phyloP scores from a whole-genome alignment of 2,329 filamentous ascomycete species.

The Harringtonia lauricola region DNA sequence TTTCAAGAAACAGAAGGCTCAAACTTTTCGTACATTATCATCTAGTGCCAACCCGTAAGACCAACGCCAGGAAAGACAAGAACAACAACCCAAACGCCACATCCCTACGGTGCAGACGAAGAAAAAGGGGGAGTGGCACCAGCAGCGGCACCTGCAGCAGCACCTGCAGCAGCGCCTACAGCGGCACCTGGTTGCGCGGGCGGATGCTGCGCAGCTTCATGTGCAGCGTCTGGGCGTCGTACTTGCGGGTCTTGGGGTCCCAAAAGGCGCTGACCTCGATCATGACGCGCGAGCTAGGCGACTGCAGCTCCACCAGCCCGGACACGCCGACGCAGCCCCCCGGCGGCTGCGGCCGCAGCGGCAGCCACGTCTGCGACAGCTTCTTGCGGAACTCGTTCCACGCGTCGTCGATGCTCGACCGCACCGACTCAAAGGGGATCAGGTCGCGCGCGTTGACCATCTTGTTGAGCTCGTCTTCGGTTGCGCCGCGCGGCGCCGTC shows the following conservation, averaged over 20 bases:
- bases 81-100: no score
- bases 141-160: no score
- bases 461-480: background rate
- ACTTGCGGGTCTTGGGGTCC: slow-evolving; percentile 41
- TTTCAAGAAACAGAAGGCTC: no score
- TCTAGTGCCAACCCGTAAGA: no score
- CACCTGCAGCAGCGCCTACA: no score
- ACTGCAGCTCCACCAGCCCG: slow-evolving; percentile 42
- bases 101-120: no score
- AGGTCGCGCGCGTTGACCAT: slow-evolving; percentile 9
- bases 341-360: slow-evolving; percentile 29
- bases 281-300: slow-evolving; percentile 32
- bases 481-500: background rate
- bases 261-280: slow-evolving; percentile 43
- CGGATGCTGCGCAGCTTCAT: slow-evolving; percentile 33
- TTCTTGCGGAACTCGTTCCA: slow-evolving; percentile 23
- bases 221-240: slow-evolving; percentile 23
- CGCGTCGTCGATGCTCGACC: slow-evolving; percentile 20
- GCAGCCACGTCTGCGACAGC: slow-evolving; percentile 34
- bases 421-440: slow-evolving; percentile 12
- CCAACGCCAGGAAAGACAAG: no score
- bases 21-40: no score
- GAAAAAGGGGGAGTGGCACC: no score
- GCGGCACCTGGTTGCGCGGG: slow-evolving; percentile 25
- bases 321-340: slow-evolving; percentile 41